Evolutionary conservation across 2,329 filamentous ascomycete species (phyloP), one percentile per base, ranked within the genome.

Genomic region (Pyrenophora tritici-repentis): DNA sequence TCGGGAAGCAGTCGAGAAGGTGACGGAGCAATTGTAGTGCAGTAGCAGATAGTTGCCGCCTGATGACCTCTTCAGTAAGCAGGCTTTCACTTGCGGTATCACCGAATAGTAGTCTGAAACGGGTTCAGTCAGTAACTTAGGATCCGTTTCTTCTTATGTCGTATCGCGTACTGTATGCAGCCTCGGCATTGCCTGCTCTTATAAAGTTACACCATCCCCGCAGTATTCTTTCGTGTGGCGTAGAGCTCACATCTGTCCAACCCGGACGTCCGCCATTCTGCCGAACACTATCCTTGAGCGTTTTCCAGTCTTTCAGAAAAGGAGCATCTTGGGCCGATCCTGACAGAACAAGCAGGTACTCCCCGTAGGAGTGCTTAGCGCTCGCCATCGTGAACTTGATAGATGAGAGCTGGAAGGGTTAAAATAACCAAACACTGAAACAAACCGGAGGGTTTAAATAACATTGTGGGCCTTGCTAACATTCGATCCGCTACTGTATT

Each of bases 291-390:
- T 42, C 45, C 14, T 47, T 42, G 9, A 47, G 22, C 13, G 32
- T 29, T 41, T 10, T 47, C 45, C 16, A 47, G 13, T 32, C 22
- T 35, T 14, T 4, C 13, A 42, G 20, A 26, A 47, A 42, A 9
- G 16, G 37, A 10, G 45, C 38, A 47, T 18, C 8, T 24, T 47
- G 14, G 32, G 17, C 9, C 13, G 16, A 47, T 42, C 45, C 31
- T 16, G 38, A 47, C 22, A 42, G 33, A 20, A 47, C 22, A 6
- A 47, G 45, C 5, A 47, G 38, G 22, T 47, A 47, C 7, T 47
- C 8, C 38, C 37, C 31, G 12, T 41, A 47, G 29, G 4, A 4
- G 32, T 32, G 14, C 18, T 26, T 4, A 31, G 38, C 20, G n/a
- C n/a, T n/a, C n/a, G n/a, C n/a, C n/a, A n/a, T n/a, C n/a, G n/a